These are phyloP conservation scores for Hanseniaspora meyeri DNA, from an alignment of 805 yeast genomes.

Conservation along the genomic window DNA sequence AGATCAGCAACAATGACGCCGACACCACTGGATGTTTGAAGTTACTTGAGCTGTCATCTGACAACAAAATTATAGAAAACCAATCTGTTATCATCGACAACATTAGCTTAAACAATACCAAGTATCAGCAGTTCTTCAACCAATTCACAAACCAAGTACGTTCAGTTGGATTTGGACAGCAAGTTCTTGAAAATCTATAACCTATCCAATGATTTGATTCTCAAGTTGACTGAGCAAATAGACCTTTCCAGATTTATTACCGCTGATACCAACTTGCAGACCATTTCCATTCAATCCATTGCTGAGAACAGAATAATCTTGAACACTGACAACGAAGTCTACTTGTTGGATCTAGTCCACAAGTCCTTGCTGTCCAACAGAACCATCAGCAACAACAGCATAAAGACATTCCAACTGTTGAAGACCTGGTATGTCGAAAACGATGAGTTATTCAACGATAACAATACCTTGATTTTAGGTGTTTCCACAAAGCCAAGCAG, in stretches of 20 bases:
- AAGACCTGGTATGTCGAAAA: conserved; percentile 20
- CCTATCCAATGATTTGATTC: background rate
- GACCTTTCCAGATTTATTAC: conserved; percentile 21
- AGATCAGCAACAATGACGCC: conserved; percentile 17
- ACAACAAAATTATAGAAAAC: conserved; percentile 19
- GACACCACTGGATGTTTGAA: conserved; percentile 21
- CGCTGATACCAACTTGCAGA: conserved; percentile 10
- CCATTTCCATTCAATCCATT: conserved; percentile 22
- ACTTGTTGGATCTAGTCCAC: conserved; percentile 23
- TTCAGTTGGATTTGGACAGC: conserved; percentile 18
- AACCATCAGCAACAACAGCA: conserved; percentile 20
- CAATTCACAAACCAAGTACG: conserved; percentile 21
- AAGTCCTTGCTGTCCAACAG: conserved; percentile 21
- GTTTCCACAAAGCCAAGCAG: conserved; percentile 23
- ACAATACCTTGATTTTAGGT: conserved; percentile 24
- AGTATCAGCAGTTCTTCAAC: conserved; percentile 21
- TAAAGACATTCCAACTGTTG: conserved; percentile 23
- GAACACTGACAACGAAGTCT: conserved; percentile 23
- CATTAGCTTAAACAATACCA: conserved; percentile 14
- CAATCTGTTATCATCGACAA: conserved; percentile 22
- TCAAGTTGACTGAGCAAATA: conserved; percentile 14
- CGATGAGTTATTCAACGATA: conserved; percentile 2
- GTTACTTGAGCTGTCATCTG: conserved; percentile 13
- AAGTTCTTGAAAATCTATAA: conserved; percentile 17
- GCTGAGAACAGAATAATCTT: conserved; percentile 24